Conservation (phyloP, 169 alveolate genomes). For the Eimeria nieschulzi region DNA sequence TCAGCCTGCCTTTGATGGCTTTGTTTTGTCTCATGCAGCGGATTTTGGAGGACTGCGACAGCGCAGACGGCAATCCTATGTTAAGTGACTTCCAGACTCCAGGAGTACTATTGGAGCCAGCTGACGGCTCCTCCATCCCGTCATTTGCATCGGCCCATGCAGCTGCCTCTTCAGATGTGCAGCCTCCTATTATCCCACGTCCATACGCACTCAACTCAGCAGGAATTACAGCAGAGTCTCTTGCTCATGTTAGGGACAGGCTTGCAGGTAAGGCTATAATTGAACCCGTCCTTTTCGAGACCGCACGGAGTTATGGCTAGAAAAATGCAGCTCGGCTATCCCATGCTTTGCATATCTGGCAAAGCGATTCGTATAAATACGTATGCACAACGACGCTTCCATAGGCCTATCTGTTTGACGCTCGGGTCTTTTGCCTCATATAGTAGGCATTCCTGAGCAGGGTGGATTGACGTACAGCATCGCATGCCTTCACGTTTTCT, state of each 20-base stretch:
- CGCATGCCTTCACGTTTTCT: no score
- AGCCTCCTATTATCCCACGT: not conserved
- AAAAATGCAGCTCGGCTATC: no score
- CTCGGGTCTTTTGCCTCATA: no score
- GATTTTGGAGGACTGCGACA: conserved; percentile 7
- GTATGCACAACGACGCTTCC: no score
- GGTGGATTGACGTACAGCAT: no score
- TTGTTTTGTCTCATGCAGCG: not conserved
- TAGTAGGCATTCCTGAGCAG: no score
- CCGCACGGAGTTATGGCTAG: no score
- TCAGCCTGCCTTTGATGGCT: not conserved
- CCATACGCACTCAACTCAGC: conserved; percentile 1
- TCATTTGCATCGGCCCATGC: conserved; percentile 7
- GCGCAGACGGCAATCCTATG: not conserved
- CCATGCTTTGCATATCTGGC: no score
- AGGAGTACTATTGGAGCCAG: not conserved
- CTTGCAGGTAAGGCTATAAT: not conserved
- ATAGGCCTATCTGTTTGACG: no score
- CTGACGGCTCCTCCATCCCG: not conserved
- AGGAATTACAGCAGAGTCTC: conserved; percentile 12
- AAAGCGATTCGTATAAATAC: no score
- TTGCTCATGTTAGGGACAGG: not conserved
- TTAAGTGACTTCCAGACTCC: not conserved
- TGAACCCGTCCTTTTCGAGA: no score
- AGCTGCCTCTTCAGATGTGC: not conserved